Evolutionary conservation across 2,329 filamentous ascomycete species (phyloP).

Genomic region (Talaromyces sp.): DNA sequence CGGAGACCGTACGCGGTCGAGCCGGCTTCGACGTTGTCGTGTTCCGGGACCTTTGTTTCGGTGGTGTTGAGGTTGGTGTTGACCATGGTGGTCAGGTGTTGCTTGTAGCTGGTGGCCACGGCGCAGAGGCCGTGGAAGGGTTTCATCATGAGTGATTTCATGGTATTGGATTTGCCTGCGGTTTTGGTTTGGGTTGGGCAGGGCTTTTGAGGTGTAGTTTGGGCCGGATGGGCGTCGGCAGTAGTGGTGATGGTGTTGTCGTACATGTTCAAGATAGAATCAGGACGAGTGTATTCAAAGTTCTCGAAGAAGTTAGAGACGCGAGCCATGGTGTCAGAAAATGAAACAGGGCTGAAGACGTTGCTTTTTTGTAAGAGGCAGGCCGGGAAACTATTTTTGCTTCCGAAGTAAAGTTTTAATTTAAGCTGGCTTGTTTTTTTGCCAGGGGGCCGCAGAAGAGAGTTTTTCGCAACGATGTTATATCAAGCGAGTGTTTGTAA

Average conservation of each 20-base stretch:
- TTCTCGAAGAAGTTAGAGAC: conserved; percentile 5
- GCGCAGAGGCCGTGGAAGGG: neutral
- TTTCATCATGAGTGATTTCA: neutral
- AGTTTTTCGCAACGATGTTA: neutral
- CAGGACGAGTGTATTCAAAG: neutral
- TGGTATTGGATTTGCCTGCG: neutral
- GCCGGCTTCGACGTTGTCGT: conserved; percentile 3
- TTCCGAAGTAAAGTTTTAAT: neutral
- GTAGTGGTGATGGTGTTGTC: too few species aligned
- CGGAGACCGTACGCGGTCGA: conserved; percentile 1
- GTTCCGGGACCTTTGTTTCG: neutral
- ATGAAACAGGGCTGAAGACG: neutral
- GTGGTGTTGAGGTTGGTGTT: neutral
- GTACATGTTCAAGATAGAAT: neutral
- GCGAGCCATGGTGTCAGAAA: conserved; percentile 7
- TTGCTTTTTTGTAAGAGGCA: neutral
- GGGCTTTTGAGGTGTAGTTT: neutral
- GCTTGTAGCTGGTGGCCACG: neutral
- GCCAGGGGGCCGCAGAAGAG: neutral
- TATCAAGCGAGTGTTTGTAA: neutral
- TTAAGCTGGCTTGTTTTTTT: neutral
- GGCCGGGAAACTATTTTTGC: neutral
- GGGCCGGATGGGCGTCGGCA: neutral
- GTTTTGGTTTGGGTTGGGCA: neutral
- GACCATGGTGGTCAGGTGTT: neutral